A percentile compares a stretch with the other conserved stretches of the same genome.
Evolutionary conservation across 148 eudicot species (phyloP).

Genomic region (Rhododendron simsii): DNA sequence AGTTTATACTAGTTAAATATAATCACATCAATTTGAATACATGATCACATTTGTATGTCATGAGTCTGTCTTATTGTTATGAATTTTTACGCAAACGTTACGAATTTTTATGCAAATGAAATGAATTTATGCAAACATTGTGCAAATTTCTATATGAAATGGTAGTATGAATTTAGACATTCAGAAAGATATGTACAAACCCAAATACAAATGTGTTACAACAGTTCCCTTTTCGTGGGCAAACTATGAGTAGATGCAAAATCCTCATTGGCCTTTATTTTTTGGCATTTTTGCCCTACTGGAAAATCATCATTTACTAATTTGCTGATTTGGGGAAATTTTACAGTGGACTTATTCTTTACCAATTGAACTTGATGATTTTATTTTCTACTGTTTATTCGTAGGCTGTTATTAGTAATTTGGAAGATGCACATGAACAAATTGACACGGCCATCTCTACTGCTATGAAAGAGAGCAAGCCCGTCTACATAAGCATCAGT

Average conservation of each 20-base stretch:
- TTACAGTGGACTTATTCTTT: background rate
- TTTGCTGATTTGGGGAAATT: background rate
- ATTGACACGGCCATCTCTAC: slow-evolving; percentile 12
- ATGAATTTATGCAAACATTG: background rate
- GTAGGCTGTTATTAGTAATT: slow-evolving; percentile 7
- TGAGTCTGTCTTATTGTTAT: background rate
- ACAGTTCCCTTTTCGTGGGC: background rate
- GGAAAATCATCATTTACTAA: background rate
- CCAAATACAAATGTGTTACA: background rate
- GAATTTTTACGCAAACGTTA: background rate
- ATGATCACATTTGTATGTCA: background rate
- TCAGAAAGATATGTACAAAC: background rate
- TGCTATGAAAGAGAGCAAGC: slow-evolving; percentile 18
- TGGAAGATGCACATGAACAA: slow-evolving; percentile 17
- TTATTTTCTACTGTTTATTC: background rate
- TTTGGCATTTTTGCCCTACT: background rate
- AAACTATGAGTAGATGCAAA: background rate
- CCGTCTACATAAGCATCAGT: slow-evolving; percentile 10
- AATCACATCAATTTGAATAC: background rate
- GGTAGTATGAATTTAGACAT: background rate
- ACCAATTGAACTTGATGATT: background rate
- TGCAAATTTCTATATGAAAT: background rate
- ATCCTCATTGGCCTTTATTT: background rate
- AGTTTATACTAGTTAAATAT: too few relatives aligned
- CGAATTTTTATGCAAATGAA: background rate